Conservation (phyloP, 2,329 filamentous ascomycete genomes). For the Huntiella bhutanensis region DNA sequence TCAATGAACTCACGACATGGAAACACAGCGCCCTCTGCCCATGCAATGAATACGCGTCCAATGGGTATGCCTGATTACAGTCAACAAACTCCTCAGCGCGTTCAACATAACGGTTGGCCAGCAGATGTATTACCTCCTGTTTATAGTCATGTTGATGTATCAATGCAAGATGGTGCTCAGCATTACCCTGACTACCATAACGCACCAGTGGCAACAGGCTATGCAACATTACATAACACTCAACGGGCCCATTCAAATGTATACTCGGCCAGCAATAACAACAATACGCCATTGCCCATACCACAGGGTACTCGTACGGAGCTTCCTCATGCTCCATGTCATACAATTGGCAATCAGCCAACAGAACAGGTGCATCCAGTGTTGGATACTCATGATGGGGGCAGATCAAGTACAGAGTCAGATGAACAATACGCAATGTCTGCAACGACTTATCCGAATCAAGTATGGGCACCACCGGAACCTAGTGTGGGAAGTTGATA, state of each 20-base stretch:
- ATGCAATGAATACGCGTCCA: background rate
- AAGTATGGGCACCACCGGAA: conserved; percentile 4
- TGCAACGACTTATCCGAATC: conserved; percentile 7
- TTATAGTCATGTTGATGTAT: background rate
- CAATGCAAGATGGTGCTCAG: background rate
- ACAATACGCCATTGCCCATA: background rate
- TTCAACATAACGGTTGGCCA: background rate
- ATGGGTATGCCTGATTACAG: background rate
- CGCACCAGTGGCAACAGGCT: background rate
- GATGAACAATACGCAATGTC: conserved; percentile 3
- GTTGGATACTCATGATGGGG: background rate
- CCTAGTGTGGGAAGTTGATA: too few species aligned
- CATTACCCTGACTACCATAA: background rate
- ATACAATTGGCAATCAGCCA: background rate
- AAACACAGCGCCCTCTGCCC: background rate
- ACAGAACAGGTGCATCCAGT: background rate
- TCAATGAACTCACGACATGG: background rate
- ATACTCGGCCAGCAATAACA: background rate
- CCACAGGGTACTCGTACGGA: background rate
- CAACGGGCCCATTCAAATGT: background rate
- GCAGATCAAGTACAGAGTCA: background rate
- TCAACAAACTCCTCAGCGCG: background rate
- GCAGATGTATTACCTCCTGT: background rate
- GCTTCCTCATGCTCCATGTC: background rate
- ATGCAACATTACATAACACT: background rate